These are phyloP conservation scores for Quillaja saponaria DNA, from an alignment of 306 rosid species.

Conservation along the genomic window DNA sequence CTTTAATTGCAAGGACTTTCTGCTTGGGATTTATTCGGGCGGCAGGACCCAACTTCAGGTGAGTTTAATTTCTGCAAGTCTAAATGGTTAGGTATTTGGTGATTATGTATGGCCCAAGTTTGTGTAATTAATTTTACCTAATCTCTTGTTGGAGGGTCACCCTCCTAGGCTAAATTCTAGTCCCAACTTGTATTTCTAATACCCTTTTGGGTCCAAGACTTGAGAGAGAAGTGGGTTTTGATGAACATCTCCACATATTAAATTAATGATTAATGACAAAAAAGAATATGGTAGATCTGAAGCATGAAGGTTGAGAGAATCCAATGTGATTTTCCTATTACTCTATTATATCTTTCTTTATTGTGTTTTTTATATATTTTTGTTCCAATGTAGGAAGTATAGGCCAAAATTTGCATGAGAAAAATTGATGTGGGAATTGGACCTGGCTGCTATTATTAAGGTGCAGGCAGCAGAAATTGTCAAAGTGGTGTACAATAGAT, in stretches of 20 bases:
- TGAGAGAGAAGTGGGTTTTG: background rate
- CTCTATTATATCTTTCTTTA: slow-evolving; percentile 14
- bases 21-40: slow-evolving; percentile 4
- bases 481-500: slow-evolving; percentile 4
- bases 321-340: slow-evolving; percentile 38
- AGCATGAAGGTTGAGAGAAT: slow-evolving; percentile 33
- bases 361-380: background rate
- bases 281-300: slow-evolving; percentile 5
- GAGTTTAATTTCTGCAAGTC: background rate
- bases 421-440: slow-evolving; percentile 35
- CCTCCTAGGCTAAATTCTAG: slow-evolving; percentile 13
- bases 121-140: no score
- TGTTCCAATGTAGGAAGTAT: slow-evolving; percentile 16
- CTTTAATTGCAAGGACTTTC: background rate
- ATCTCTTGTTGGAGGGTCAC: slow-evolving; percentile 46
- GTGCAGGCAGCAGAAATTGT: slow-evolving; percentile 36
- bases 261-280: background rate
- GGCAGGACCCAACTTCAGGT: slow-evolving; percentile 3
- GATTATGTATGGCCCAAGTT: slow-evolving; percentile 16
- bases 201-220: background rate
- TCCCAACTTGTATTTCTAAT: slow-evolving; percentile 32
- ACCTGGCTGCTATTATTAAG: slow-evolving; percentile 21
- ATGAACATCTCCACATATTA: background rate
- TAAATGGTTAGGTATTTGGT: slow-evolving; percentile 5
- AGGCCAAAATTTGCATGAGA: slow-evolving; percentile 23